A percentile compares a stretch with the other conserved stretches of the same genome.
Conservation (phyloP, 1,284 basidiomycete species). For the Marasmius sp. region DNA sequence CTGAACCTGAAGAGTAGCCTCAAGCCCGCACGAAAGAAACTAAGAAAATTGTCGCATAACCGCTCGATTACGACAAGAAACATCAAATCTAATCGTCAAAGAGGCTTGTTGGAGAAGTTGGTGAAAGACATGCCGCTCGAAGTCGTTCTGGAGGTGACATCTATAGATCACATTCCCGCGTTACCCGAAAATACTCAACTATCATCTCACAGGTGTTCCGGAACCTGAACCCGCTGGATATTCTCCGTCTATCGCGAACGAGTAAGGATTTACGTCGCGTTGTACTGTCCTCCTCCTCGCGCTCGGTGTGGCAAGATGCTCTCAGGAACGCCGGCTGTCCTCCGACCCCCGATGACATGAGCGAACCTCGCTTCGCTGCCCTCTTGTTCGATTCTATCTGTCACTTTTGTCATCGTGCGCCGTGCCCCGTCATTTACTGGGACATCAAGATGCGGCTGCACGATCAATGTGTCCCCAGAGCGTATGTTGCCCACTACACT, state of each 20-base stretch:
- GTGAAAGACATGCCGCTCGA: background rate
- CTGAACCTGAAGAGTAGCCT: too few relatives aligned
- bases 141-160: background rate
- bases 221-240: background rate
- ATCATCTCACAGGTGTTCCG: background rate
- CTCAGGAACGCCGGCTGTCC: background rate
- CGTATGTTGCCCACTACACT: background rate
- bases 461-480: background rate
- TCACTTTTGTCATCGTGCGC: background rate
- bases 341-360: background rate
- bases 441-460: background rate
- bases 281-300: background rate
- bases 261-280: background rate
- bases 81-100: background rate
- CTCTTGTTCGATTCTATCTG: background rate
- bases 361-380: background rate
- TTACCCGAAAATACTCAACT: background rate
- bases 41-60: too few relatives aligned
- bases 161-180: background rate
- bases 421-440: background rate
- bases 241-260: background rate
- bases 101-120: background rate
- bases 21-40: too few relatives aligned
- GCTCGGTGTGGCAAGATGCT: background rate
- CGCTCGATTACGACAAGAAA: background rate